phyloP scores from a whole-genome alignment of 108 stramenopile species.

The Pseudonitzschia delicatissima region DNA sequence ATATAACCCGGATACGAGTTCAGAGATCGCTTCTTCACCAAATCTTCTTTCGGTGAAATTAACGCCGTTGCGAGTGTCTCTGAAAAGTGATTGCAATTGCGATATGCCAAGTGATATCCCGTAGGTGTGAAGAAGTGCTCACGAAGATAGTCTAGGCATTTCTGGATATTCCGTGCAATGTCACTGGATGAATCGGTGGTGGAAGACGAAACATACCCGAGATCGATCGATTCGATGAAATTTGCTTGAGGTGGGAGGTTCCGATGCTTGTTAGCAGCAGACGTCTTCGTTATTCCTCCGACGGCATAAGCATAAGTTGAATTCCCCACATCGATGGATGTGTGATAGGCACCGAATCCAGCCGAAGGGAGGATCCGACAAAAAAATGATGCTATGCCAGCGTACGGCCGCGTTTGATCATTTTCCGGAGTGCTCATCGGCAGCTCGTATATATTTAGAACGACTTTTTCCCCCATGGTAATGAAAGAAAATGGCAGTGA shows the following conservation, averaged over 20 bases:
- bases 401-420: neutral
- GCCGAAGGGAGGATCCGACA: slow-evolving; percentile 20
- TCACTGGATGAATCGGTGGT: slow-evolving; percentile 2
- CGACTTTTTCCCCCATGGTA: neutral
- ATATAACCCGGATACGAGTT: slow-evolving; percentile 17
- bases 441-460: slow-evolving; percentile 18
- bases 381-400: slow-evolving; percentile 12
- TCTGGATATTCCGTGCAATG: neutral
- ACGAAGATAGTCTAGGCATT: neutral
- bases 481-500: no score
- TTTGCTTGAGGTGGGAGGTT: slow-evolving; percentile 9
- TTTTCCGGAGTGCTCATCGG: neutral
- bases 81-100: slow-evolving; percentile 25
- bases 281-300: slow-evolving; percentile 4
- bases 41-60: slow-evolving; percentile 3
- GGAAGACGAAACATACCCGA: slow-evolving; percentile 5
- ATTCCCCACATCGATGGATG: slow-evolving; percentile 19
- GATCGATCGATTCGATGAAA: slow-evolving; percentile 18
- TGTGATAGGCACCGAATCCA: slow-evolving; percentile 35
- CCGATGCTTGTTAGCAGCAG: neutral
- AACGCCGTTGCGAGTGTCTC: slow-evolving; percentile 23
- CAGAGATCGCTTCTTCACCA: neutral
- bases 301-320: slow-evolving; percentile 23
- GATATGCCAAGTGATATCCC: slow-evolving; percentile 16
- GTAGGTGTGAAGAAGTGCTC: slow-evolving; percentile 9